phyloP scores from a whole-genome alignment of 1,284 basidiomycete species.

The Ceratobasidium sp. region DNA sequence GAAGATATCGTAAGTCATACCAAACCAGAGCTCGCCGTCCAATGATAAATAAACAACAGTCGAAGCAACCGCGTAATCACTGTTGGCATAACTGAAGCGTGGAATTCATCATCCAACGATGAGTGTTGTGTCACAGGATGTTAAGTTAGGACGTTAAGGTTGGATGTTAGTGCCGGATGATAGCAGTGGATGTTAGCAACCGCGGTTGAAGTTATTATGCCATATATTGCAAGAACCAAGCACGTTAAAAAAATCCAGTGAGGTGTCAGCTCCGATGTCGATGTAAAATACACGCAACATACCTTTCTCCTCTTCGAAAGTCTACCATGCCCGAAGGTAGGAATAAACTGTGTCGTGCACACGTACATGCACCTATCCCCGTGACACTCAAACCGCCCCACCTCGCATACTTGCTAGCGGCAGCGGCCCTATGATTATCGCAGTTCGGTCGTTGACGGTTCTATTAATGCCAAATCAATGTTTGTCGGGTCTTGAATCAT shows the following conservation, averaged over 20 bases:
- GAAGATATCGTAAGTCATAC: constrained; percentile 6
- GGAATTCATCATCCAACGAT: too few species aligned
- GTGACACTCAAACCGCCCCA: neutral
- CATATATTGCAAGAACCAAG: too few species aligned
- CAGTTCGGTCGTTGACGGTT: neutral
- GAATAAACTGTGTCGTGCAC: constrained; percentile 1
- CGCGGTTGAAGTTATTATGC: too few species aligned
- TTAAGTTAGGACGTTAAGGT: neutral
- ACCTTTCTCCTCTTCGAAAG: neutral
- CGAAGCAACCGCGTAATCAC: neutral
- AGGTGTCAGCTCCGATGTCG: neutral
- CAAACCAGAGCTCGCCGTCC: neutral
- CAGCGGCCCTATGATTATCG: neutral
- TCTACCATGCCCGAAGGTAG: neutral
- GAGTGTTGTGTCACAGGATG: too few species aligned
- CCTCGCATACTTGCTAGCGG: neutral
- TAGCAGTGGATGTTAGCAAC: too few species aligned
- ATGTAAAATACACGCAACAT: neutral
- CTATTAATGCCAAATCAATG: neutral
- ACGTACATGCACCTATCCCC: neutral
- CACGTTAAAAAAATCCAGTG: too few species aligned
- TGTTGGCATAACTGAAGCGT: neutral
- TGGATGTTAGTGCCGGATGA: too few species aligned
- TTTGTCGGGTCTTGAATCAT: neutral
- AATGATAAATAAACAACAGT: neutral